These are phyloP conservation scores for Picea abies DNA, from an alignment of 83 land plant species.

Conservation along the genomic window DNA sequence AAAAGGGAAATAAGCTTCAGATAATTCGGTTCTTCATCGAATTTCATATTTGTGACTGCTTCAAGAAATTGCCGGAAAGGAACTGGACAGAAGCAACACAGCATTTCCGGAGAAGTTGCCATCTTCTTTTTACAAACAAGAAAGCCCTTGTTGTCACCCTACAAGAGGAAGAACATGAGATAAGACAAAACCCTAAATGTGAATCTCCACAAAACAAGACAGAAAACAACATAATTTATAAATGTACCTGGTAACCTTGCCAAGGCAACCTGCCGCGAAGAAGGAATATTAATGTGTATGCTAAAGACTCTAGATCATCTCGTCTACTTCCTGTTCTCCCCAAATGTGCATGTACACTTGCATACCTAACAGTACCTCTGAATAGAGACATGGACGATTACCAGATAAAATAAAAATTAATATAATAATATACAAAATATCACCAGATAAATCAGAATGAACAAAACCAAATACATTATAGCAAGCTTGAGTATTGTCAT, in stretches of 20 bases:
- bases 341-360: slow-evolving; percentile 99
- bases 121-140: slow-evolving; percentile 84
- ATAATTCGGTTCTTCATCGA: slow-evolving; percentile 96
- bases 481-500: background rate
- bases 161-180: slow-evolving; percentile 12
- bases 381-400: background rate
- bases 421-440: background rate
- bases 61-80: slow-evolving; percentile 89
- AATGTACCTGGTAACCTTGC: slow-evolving; percentile 94
- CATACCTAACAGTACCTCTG: slow-evolving; percentile 97
- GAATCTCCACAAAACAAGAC: background rate
- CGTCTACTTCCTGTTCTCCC: slow-evolving; percentile 93
- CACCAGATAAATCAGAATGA: background rate
- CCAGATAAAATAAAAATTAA: background rate
- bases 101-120: slow-evolving; percentile 78
- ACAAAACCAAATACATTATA: background rate
- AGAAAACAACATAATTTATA: background rate
- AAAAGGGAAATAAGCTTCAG: slow-evolving; percentile 77
- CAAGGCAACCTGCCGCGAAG: slow-evolving; percentile 87
- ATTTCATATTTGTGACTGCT: slow-evolving; percentile 83
- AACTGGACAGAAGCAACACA: slow-evolving; percentile 71
- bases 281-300: slow-evolving; percentile 88
- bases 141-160: slow-evolving; percentile 84
- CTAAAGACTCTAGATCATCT: slow-evolving; percentile 96
- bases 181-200: background rate